Evolutionary conservation across 805 yeast species (phyloP), one percentile per base, ranked within the genome.

Genomic region (Yarrowia sp.): DNA sequence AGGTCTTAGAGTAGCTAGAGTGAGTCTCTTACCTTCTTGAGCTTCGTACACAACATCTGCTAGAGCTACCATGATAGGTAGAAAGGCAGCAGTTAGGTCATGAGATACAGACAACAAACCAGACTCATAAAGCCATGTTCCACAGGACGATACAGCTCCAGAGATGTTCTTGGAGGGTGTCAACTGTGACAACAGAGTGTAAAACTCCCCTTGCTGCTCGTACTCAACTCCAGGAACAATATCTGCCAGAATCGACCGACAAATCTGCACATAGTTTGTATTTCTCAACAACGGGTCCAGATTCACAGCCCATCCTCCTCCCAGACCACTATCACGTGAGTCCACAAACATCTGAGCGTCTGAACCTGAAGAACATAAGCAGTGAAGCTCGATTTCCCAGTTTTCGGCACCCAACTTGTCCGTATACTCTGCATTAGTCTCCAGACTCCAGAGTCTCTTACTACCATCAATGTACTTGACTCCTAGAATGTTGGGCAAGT

Each of bases 361-460:
- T 8, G 43, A 43, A 15, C 42, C 50, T 1, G 36, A n/a, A 4
- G 51, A 17, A 33, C 64, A 58, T 10, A 58, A n/a, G 22, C 64
- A 58, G 14, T 58, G 64, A 13, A 58, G 50, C 17, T 58, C 64
- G 14, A 58, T 58, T 18, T 58, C 64, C 64, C 64, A 58, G 51
- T 58, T 58, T 9, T 58, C 64, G 4, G 64, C 43, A 3, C 39
- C n/a, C 41, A 58, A 28, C n/a, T 35, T 58, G n/a, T 44, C 64
- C 2, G 22, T 9, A 15, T 35, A 58, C 35, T 58, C 51, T 1
- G 43, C 39, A 33, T 58, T 58, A 8, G 50, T 43, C n/a, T 58
- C 64, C 32, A 58, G 28, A n/a, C 51, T 44, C 64, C 64, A 58
- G 13, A 58, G 35, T 6, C 50, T 51, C 10, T 58, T 58, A 15